phyloP scores from a whole-genome alignment of 1,284 basidiomycete species.

The Pterulicium gracile region DNA sequence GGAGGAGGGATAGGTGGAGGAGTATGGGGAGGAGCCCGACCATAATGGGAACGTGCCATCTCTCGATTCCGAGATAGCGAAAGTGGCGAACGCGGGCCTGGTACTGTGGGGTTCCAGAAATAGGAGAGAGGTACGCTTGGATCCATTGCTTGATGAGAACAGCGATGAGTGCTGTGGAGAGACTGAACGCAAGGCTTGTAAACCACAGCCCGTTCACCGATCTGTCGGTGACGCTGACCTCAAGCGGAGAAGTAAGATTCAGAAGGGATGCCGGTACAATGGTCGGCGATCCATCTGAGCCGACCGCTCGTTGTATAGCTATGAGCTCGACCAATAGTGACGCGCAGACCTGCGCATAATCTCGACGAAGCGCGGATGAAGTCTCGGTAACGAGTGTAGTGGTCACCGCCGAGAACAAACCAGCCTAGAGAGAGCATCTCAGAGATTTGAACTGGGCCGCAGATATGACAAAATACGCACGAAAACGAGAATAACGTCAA shows the following conservation, averaged over 20 bases:
- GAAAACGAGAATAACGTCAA: slow-evolving; percentile 13
- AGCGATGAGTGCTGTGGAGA: slow-evolving; percentile 14
- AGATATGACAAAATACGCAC: slow-evolving; percentile 7
- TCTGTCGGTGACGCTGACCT: slow-evolving; percentile 4
- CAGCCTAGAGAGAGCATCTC: slow-evolving; percentile 9
- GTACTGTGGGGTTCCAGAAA: slow-evolving; percentile 6
- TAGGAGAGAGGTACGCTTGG: slow-evolving; percentile 12
- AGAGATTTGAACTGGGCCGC: background rate
- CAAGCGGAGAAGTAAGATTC: slow-evolving; percentile 3
- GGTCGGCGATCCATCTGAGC: slow-evolving; percentile 3
- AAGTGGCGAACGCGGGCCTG: slow-evolving; percentile 12
- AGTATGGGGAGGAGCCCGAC: slow-evolving; percentile 13
- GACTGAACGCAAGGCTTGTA: slow-evolving; percentile 13
- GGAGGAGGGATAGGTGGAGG: slow-evolving; percentile 14
- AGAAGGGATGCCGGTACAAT: background rate
- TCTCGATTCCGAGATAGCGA: slow-evolving; percentile 11
- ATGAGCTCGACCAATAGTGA: slow-evolving; percentile 7
- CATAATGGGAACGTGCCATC: slow-evolving; percentile 13
- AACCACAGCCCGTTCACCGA: slow-evolving; percentile 15
- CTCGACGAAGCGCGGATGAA: slow-evolving; percentile 11
- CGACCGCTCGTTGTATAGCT: background rate
- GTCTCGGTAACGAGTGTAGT: slow-evolving; percentile 14
- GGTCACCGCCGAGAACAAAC: slow-evolving; percentile 14
- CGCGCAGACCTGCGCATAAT: slow-evolving; percentile 6
- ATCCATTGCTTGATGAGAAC: slow-evolving; percentile 16